Evolutionary conservation across 805 yeast genomes (phyloP).

Genomic region (Diddensiella caesifluorescens): DNA sequence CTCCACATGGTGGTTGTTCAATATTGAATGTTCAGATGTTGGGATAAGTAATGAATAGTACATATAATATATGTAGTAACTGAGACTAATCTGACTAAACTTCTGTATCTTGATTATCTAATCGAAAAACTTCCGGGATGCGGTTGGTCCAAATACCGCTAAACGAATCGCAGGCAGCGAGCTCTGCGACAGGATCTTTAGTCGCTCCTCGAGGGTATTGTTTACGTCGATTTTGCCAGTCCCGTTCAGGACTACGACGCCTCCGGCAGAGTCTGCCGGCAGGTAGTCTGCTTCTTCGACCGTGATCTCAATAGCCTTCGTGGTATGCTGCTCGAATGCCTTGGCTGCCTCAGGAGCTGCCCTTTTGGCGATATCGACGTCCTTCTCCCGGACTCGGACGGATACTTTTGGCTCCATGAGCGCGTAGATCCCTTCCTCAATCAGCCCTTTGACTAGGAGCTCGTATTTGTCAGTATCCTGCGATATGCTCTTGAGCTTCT

Average conservation of each 20-base stretch:
- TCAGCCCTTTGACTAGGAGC: slow-evolving; percentile 65
- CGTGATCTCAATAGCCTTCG: slow-evolving; percentile 48
- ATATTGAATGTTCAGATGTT: no score
- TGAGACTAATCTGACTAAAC: no score
- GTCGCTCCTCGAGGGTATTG: slow-evolving; percentile 93
- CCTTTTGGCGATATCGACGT: slow-evolving; percentile 53
- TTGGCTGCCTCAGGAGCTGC: slow-evolving; percentile 58
- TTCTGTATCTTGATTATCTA: slow-evolving; percentile 35
- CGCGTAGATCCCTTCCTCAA: slow-evolving; percentile 62
- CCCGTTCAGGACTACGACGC: slow-evolving; percentile 65
- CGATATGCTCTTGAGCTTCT: slow-evolving; percentile 51
- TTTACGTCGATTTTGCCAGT: slow-evolving; percentile 81
- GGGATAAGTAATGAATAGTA: no score
- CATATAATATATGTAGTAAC: no score
- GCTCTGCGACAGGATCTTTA: slow-evolving; percentile 71
- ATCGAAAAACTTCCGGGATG: slow-evolving; percentile 86
- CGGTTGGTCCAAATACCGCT: slow-evolving; percentile 68
- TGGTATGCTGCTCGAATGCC: slow-evolving; percentile 58
- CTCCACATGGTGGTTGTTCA: no score
- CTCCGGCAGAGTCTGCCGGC: slow-evolving; percentile 70
- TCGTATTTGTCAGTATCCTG: slow-evolving; percentile 55
- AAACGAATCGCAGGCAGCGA: slow-evolving; percentile 90
- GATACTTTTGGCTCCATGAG: slow-evolving; percentile 66
- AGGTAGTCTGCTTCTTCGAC: slow-evolving; percentile 56
- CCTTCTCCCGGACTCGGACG: slow-evolving; percentile 63